phyloP scores from a whole-genome alignment of 2,329 filamentous ascomycete species.

The Capronia epimyces region DNA sequence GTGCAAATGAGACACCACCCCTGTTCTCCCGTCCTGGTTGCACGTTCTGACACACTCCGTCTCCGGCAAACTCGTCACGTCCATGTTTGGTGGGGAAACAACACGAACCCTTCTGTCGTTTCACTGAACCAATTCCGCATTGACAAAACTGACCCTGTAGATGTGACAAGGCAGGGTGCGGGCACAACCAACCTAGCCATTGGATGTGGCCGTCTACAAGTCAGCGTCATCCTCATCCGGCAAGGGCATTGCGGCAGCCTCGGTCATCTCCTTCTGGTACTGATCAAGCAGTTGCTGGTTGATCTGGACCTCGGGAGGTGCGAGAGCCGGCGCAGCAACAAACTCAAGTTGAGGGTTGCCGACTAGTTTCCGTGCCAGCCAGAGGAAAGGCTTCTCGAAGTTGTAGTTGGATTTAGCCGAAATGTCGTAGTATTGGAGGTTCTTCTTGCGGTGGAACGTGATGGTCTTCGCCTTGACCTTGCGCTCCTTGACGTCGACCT shows the following conservation, averaged over 20 bases:
- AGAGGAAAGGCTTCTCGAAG: slow-evolving; percentile 99
- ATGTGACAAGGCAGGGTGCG: background rate
- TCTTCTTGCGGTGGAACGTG: slow-evolving; percentile 99
- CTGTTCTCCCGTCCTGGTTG: background rate
- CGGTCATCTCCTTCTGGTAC: slow-evolving; percentile 85
- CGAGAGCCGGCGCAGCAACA: slow-evolving; percentile 88
- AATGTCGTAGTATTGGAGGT: slow-evolving; percentile 99
- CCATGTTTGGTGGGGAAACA: background rate
- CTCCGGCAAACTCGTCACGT: background rate
- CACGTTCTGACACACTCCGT: background rate
- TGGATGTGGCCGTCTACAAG: slow-evolving; percentile 36
- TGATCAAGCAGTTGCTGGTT: slow-evolving; percentile 73
- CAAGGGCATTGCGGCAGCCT: slow-evolving; percentile 74
- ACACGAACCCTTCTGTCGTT: slow-evolving; percentile 17
- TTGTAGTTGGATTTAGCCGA: slow-evolving; percentile 99
- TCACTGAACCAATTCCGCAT: slow-evolving; percentile 20
- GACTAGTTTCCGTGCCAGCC: slow-evolving; percentile 96
- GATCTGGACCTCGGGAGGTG: slow-evolving; percentile 85
- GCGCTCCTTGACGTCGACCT: slow-evolving; percentile 99
- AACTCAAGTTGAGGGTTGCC: slow-evolving; percentile 94
- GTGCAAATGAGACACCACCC: background rate
- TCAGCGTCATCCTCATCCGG: slow-evolving; percentile 86
- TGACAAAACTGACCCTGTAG: background rate
- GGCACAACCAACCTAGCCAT: background rate
- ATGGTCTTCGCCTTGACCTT: slow-evolving; percentile 99